These are phyloP conservation scores for Colletotrichum lupini DNA, from an alignment of 2,329 filamentous ascomycete species.

Conservation along the genomic window DNA sequence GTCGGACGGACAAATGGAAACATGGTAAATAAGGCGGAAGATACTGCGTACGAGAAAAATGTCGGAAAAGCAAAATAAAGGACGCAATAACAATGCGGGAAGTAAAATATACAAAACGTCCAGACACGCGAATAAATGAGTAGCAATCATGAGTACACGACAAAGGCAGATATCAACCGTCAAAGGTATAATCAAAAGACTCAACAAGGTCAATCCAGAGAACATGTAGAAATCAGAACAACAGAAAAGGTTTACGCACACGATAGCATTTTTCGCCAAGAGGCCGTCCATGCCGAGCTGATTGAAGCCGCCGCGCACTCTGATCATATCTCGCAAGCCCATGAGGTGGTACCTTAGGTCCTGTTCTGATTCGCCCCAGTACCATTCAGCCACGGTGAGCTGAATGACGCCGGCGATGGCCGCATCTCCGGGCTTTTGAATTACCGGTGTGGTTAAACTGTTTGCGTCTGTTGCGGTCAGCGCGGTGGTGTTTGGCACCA, in stretches of 20 bases:
- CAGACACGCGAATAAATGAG: background rate
- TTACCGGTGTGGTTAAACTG: background rate
- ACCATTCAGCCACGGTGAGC: conserved; percentile 64
- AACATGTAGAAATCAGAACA: background rate
- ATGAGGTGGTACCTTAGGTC: conserved; percentile 58
- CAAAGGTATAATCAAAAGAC: background rate
- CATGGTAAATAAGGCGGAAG: conserved; percentile 27
- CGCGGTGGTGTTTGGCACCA: background rate
- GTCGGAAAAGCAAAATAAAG: conserved; percentile 35
- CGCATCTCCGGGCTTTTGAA: conserved; percentile 53
- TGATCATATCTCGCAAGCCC: conserved; percentile 61
- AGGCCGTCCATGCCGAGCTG: conserved; percentile 58
- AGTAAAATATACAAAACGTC: background rate
- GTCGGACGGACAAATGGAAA: conserved; percentile 19
- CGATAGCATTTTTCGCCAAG: conserved; percentile 59
- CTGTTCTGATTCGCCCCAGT: conserved; percentile 57
- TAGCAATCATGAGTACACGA: background rate
- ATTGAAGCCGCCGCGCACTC: conserved; percentile 56
- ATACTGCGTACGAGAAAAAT: conserved; percentile 8
- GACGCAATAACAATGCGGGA: background rate
- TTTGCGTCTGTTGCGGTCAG: background rate
- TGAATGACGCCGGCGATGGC: conserved; percentile 60
- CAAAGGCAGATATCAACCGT: background rate
- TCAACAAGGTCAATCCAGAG: background rate
- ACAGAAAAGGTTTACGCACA: conserved; percentile 50